Percentiles rank a stretch among this genome's conserved stretches.
Conservation (phyloP, 2,329 filamentous ascomycete species). For the Microthyrium microscopicum region DNA sequence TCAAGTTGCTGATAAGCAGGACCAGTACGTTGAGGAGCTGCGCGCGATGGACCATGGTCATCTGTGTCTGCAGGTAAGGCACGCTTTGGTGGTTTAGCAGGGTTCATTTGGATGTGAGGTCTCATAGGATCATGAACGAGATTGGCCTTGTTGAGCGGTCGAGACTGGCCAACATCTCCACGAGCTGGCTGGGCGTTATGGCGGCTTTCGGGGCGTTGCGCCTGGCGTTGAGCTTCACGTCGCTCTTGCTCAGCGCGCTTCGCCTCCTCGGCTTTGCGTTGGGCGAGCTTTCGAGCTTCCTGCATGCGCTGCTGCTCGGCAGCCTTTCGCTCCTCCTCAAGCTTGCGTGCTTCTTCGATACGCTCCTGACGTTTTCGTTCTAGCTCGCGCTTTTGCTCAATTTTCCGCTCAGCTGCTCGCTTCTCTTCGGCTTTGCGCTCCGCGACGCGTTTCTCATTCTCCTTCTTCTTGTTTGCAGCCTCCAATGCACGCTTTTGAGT, state of each 20-base stretch:
- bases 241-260: constrained; percentile 29
- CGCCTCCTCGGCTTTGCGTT: constrained; percentile 43
- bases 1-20: constrained; percentile 45
- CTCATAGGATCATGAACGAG: constrained; percentile 44
- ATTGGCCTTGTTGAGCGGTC: constrained; percentile 44
- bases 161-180: constrained; percentile 31
- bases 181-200: constrained; percentile 21
- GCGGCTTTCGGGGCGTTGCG: constrained; percentile 13
- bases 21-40: constrained; percentile 38
- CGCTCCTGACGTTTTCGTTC: constrained; percentile 22
- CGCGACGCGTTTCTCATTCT: constrained; percentile 33
- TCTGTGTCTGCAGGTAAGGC: constrained; percentile 48
- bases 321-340: constrained; percentile 20
- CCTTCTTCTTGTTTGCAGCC: constrained; percentile 63
- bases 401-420: constrained; percentile 18
- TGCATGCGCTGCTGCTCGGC: constrained; percentile 32
- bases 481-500: constrained; percentile 43
- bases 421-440: constrained; percentile 22
- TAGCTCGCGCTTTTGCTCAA: too few relatives aligned
- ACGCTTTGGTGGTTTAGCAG: constrained; percentile 61
- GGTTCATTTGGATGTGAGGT: constrained; percentile 41
- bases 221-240: constrained; percentile 29
- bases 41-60: constrained; percentile 36
- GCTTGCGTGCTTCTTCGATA: constrained; percentile 17
- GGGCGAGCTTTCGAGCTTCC: constrained; percentile 41